Conservation (phyloP, 192 early-diverging fungal species). For the Geosiphon pyriformis region DNA sequence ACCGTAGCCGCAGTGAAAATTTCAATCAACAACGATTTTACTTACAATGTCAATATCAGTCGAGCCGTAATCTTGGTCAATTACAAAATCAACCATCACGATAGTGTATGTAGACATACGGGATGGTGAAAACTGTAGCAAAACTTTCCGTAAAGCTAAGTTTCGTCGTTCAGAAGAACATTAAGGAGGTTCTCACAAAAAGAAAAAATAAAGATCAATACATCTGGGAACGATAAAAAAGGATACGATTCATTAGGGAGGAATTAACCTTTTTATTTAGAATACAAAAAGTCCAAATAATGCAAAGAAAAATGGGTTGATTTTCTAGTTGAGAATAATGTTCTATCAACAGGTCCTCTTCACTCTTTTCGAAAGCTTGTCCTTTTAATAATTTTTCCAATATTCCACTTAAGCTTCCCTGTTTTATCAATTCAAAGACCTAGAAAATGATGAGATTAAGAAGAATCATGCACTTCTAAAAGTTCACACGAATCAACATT, state of each 20-base stretch:
- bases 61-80: constrained; percentile 30
- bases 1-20: too few species aligned
- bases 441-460: too few species aligned
- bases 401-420: too few species aligned
- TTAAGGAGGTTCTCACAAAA: constrained; percentile 22
- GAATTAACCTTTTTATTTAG: constrained; percentile 34
- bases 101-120: constrained; percentile 65
- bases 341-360: constrained; percentile 30
- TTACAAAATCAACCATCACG: constrained; percentile 61
- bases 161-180: constrained; percentile 15
- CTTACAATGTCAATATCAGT: constrained; percentile 22
- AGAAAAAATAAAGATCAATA: constrained; percentile 14
- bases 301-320: constrained; percentile 62
- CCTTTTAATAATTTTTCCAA: constrained; percentile 5
- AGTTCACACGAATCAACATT: not conserved
- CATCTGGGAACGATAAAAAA: too few species aligned
- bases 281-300: constrained; percentile 54
- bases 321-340: constrained; percentile 56
- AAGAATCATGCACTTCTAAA: too few species aligned
- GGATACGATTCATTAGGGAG: constrained; percentile 30
- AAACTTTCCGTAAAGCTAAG: constrained; percentile 53
- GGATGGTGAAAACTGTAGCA: constrained; percentile 64
- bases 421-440: too few species aligned
- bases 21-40: too few species aligned
- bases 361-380: not conserved